Conservation (phyloP, 2,329 filamentous ascomycete species). For the Ceratocystis ficicola region DNA sequence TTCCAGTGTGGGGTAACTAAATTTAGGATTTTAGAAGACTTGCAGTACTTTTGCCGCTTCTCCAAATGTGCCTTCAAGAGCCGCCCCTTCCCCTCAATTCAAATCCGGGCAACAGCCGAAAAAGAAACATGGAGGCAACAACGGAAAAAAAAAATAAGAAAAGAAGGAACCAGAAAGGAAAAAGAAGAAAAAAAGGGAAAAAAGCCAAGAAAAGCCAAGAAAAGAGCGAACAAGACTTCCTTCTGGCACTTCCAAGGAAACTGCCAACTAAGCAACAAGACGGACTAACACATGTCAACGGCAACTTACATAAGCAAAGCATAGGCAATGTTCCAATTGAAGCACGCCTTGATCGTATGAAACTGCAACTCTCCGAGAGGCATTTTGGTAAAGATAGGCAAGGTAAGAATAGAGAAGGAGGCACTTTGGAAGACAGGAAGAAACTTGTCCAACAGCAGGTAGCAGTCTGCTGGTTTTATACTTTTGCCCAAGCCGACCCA, state of each 20-base stretch:
- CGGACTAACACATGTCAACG: neutral
- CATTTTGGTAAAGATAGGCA: neutral
- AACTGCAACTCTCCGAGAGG: slow-evolving; percentile 17
- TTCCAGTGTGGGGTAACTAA: neutral
- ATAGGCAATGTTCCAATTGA: slow-evolving; percentile 22
- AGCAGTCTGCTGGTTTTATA: neutral
- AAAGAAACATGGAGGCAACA: neutral
- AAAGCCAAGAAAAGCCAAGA: neutral
- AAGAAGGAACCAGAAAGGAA: neutral
- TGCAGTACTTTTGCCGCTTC: neutral
- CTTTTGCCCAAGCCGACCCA: neutral
- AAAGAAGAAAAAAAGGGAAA: neutral
- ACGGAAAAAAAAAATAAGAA: too few relatives aligned
- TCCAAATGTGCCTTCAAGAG: neutral
- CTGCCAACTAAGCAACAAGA: neutral
- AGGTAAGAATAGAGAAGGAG: neutral
- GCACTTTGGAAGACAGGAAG: neutral
- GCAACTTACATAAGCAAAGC: slow-evolving; percentile 21
- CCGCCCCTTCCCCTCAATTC: neutral
- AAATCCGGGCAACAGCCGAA: neutral
- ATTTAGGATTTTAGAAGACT: neutral
- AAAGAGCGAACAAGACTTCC: neutral
- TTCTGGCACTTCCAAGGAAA: neutral
- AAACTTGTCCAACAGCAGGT: neutral
- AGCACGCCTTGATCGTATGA: slow-evolving; percentile 12